Percentiles rank a stretch among this genome's conserved stretches.
These are phyloP conservation scores for Jasminum sambac DNA, from an alignment of 257 asterid species.

Conservation along the genomic window DNA sequence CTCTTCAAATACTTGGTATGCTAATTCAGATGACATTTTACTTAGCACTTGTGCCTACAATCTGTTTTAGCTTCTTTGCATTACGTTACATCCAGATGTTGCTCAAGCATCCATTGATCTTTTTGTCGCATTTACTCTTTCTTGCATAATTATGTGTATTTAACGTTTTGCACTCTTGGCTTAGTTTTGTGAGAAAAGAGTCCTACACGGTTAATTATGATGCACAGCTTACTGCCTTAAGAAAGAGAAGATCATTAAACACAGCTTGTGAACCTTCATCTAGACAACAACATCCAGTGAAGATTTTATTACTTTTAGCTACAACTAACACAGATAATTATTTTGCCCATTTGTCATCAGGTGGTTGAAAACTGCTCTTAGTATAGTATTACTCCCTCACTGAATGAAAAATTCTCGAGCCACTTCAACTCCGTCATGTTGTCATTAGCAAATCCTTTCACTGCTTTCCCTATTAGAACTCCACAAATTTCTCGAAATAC, in stretches of 20 bases:
- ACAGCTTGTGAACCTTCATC: neutral
- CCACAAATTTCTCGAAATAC: slow-evolving; percentile 24
- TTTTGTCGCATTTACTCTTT: neutral
- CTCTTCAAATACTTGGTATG: neutral
- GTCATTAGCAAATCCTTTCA: slow-evolving; percentile 43
- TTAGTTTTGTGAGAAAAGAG: neutral
- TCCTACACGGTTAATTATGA: neutral
- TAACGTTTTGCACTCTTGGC: neutral
- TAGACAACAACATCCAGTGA: neutral
- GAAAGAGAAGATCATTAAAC: neutral
- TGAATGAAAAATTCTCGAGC: neutral
- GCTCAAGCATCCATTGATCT: neutral
- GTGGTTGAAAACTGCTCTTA: slow-evolving; percentile 9
- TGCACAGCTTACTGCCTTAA: neutral
- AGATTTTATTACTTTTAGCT: neutral
- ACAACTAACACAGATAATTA: neutral
- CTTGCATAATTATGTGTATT: neutral
- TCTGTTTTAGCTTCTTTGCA: neutral
- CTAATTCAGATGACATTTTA: neutral
- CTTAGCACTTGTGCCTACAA: neutral
- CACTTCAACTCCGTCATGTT: slow-evolving; percentile 41
- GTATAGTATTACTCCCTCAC: slow-evolving; percentile 10
- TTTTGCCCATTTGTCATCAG: slow-evolving; percentile 16
- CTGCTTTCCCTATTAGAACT: slow-evolving; percentile 36
- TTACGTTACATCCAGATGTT: neutral